These are phyloP conservation scores for Friedmanniomyces endolithicus DNA, from an alignment of 495 filamentous ascomycete genomes.

Conservation along the genomic window DNA sequence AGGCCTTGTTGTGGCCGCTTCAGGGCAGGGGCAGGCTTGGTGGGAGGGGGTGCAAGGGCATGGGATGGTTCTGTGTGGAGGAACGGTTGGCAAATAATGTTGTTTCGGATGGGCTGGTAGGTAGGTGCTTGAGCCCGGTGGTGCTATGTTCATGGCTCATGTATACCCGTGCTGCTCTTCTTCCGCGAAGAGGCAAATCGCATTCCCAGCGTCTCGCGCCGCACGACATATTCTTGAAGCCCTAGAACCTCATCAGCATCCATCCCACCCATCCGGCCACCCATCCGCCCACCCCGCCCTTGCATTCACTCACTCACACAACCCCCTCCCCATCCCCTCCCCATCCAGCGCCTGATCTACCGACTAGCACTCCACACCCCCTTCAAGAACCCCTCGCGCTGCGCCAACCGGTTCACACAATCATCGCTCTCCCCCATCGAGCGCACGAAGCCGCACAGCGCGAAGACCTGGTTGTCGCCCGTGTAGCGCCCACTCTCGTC, in stretches of 20 bases:
- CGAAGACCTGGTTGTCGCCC: conserved; percentile 93
- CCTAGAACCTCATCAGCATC: neutral
- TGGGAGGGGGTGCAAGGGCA: neutral
- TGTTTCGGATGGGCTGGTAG: too few relatives aligned
- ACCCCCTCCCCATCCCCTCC: neutral
- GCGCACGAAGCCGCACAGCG: conserved; percentile 93
- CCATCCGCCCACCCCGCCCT: neutral
- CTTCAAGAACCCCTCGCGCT: conserved; percentile 93
- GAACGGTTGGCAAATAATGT: too few relatives aligned
- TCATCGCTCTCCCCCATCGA: conserved; percentile 97
- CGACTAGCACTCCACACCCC: conserved; percentile 72
- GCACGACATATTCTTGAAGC: too few relatives aligned
- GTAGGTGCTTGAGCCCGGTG: too few relatives aligned
- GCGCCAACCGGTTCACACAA: conserved; percentile 83
- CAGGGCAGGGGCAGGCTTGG: neutral
- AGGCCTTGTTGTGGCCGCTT: conserved; percentile 16
- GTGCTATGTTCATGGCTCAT: too few relatives aligned
- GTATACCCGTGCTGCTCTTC: too few relatives aligned
- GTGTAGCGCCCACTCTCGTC: conserved; percentile 76
- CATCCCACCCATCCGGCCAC: neutral
- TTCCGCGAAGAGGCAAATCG: too few relatives aligned
- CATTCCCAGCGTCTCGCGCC: too few relatives aligned
- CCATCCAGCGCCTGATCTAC: conserved; percentile 44
- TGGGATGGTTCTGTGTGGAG: neutral
- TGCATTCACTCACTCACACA: neutral